Evolutionary conservation across 1,284 basidiomycete genomes (phyloP).

Genomic region (Butyriboletus appendiculatus): DNA sequence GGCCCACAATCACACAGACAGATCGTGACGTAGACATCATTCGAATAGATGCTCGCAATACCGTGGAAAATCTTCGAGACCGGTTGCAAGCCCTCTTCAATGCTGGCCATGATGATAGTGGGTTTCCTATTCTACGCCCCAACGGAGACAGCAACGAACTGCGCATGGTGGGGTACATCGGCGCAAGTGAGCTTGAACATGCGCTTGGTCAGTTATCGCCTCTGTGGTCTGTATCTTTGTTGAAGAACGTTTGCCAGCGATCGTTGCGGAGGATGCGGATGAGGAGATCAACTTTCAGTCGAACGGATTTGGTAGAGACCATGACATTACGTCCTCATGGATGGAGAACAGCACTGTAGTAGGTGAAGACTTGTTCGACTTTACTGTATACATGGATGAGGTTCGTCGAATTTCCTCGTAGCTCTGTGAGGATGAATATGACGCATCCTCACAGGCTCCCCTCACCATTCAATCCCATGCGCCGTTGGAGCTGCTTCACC

Average conservation of each 20-base stretch:
- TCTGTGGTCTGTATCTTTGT: not conserved
- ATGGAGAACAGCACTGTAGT: constrained; percentile 38
- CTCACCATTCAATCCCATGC: constrained; percentile 82
- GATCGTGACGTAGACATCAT: constrained; percentile 68
- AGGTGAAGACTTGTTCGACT: constrained; percentile 71
- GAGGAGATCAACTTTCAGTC: constrained; percentile 65
- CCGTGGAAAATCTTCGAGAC: constrained; percentile 67
- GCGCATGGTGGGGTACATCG: constrained; percentile 91
- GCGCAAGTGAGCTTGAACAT: constrained; percentile 91
- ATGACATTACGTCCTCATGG: constrained; percentile 54
- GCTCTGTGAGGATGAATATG: not conserved
- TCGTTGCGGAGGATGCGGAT: constrained; percentile 75
- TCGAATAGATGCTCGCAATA: constrained; percentile 66
- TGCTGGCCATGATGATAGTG: constrained; percentile 75
- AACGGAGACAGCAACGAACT: constrained; percentile 47
- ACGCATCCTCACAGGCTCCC: constrained; percentile 61
- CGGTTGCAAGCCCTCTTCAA: constrained; percentile 62
- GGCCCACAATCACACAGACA: constrained; percentile 43
- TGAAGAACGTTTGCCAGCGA: constrained; percentile 45
- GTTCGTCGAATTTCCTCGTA: constrained; percentile 41
- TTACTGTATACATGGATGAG: constrained; percentile 89
- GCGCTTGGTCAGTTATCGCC: constrained; percentile 68
- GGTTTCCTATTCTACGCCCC: constrained; percentile 80
- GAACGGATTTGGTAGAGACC: constrained; percentile 42
- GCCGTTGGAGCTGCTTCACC: constrained; percentile 87